phyloP scores from a whole-genome alignment of 2,329 filamentous ascomycete species.

The Epichloe typhina region DNA sequence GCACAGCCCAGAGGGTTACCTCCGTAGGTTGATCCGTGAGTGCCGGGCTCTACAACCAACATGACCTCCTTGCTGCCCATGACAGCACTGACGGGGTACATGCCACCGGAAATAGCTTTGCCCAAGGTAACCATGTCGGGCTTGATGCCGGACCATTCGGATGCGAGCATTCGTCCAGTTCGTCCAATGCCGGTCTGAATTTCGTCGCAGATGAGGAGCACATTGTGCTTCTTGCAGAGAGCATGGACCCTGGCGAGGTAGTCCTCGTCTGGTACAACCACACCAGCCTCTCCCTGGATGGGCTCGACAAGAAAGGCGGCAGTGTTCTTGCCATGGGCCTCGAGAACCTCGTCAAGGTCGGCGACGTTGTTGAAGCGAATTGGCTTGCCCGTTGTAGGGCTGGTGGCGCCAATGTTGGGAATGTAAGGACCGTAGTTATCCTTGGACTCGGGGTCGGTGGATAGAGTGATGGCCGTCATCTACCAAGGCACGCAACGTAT shows the following conservation, averaged over 20 bases:
- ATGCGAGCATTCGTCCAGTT: conserved; percentile 86
- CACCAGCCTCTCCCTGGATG: conserved; percentile 94
- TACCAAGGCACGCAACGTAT: conserved; percentile 18
- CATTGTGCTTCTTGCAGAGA: conserved; percentile 90
- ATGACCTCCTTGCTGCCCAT: conserved; percentile 82
- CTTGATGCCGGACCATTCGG: conserved; percentile 89
- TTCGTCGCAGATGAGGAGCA: conserved; percentile 93
- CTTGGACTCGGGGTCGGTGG: conserved; percentile 85
- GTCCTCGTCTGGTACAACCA: conserved; percentile 83
- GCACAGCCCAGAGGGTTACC: conserved; percentile 93
- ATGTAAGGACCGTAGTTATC: conserved; percentile 96
- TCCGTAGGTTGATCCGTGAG: conserved; percentile 96
- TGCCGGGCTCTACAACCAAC: conserved; percentile 91
- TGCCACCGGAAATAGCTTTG: conserved; percentile 94
- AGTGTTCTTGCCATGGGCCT: conserved; percentile 69
- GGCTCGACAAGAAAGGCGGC: conserved; percentile 92
- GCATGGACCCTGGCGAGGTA: conserved; percentile 71
- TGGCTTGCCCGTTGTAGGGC: conserved; percentile 58
- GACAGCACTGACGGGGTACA: conserved; percentile 97
- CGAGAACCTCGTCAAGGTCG: conserved; percentile 67
- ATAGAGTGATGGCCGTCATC: conserved; percentile 93
- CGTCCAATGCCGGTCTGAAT: conserved; percentile 96
- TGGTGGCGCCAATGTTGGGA: conserved; percentile 67
- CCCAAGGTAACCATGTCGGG: conserved; percentile 89
- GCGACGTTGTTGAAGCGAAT: conserved; percentile 79